Evolutionary conservation across 148 eudicot genomes (phyloP).

Genomic region (Arbutus unedo): DNA sequence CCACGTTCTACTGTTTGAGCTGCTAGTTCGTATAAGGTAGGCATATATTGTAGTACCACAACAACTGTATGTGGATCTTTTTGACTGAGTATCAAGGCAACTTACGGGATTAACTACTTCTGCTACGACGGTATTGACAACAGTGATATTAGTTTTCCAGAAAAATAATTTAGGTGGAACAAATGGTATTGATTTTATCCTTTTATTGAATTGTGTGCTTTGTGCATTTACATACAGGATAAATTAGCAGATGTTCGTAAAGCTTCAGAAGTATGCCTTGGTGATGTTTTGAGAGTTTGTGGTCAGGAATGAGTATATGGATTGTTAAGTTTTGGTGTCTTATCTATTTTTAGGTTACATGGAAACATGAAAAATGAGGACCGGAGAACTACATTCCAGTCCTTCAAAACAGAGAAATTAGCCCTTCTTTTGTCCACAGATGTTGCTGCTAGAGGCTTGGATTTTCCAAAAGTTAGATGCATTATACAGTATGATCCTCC

Average conservation of each 20-base stretch:
- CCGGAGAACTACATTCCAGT: constrained; percentile 66
- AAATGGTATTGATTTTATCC: background rate
- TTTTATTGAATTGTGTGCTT: background rate
- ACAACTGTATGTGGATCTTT: too few species aligned
- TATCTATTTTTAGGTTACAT: constrained; percentile 55
- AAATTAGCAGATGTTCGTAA: constrained; percentile 99
- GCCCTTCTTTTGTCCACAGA: constrained; percentile 91
- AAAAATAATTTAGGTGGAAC: background rate
- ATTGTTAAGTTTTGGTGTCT: background rate
- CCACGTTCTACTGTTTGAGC: constrained; percentile 72
- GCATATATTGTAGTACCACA: too few species aligned
- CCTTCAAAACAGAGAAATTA: constrained; percentile 77
- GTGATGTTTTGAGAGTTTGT: constrained; percentile 73
- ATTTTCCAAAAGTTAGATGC: constrained; percentile 85
- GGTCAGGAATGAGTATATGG: constrained; percentile 65
- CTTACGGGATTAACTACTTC: constrained; percentile 53
- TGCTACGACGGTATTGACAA: constrained; percentile 73
- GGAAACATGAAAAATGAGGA: constrained; percentile 90
- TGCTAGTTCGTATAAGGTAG: constrained; percentile 74
- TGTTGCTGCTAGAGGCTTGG: constrained; percentile 95
- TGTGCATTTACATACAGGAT: constrained; percentile 54
- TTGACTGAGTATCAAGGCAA: constrained; percentile 87
- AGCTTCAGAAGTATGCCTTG: constrained; percentile 83
- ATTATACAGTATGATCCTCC: constrained; percentile 98
- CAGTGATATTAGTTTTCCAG: background rate